A percentile compares a stretch with the other conserved stretches of the same genome.
Conservation (phyloP, 768 basidiomycete genomes). For the Mycena polygramma region DNA sequence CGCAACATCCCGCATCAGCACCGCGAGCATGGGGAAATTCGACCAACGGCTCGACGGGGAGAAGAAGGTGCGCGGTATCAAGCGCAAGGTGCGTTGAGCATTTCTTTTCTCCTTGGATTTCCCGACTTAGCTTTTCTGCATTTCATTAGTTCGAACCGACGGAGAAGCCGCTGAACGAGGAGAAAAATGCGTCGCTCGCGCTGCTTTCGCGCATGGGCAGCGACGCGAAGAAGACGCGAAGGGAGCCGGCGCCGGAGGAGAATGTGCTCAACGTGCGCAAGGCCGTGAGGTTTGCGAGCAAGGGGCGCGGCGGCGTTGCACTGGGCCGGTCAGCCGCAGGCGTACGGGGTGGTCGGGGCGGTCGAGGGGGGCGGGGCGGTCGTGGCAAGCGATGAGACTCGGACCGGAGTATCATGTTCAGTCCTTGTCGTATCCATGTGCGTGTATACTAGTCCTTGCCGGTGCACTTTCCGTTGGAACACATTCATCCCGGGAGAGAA, state of each 20-base stretch:
- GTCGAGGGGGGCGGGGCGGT: conserved; percentile 45
- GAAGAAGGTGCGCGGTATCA: conserved; percentile 87
- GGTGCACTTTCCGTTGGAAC: too few relatives aligned
- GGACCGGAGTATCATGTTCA: conserved; percentile 3
- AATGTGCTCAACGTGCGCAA: conserved; percentile 88
- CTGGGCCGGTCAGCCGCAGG: conserved; percentile 60
- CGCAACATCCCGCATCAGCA: conserved; percentile 82
- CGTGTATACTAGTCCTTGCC: neutral
- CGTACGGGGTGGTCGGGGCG: conserved; percentile 43
- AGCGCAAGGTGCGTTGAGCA: conserved; percentile 81
- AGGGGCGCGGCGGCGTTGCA: conserved; percentile 73
- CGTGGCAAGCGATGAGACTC: conserved; percentile 45
- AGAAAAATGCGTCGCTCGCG: conserved; percentile 80
- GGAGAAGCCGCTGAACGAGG: conserved; percentile 72
- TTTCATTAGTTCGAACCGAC: conserved; percentile 82
- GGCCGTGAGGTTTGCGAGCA: conserved; percentile 83
- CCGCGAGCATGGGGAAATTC: conserved; percentile 96
- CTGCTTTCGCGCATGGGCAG: conserved; percentile 85
- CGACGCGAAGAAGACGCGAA: conserved; percentile 73
- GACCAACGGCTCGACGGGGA: conserved; percentile 93
- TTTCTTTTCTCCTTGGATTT: neutral
- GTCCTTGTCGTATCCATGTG: conserved; percentile 3
- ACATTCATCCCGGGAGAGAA: too few relatives aligned
- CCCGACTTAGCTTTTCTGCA: neutral
- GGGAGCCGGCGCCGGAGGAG: conserved; percentile 58